Evolutionary conservation across 768 basidiomycete species (phyloP).

Genomic region (Auriculariales sp.): DNA sequence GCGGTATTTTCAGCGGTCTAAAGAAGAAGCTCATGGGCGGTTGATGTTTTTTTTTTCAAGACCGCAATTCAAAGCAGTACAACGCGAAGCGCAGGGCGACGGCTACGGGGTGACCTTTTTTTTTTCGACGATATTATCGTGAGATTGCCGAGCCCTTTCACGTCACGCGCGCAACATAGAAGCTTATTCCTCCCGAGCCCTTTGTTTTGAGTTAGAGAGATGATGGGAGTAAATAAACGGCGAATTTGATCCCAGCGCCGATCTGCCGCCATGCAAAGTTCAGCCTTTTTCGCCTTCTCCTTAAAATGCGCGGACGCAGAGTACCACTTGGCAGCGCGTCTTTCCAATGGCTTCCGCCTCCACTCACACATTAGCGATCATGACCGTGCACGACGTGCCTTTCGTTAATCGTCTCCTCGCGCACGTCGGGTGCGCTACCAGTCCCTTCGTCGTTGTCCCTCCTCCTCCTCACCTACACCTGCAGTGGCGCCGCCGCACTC

Average conservation of each 20-base stretch:
- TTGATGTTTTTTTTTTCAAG: slow-evolving; percentile 6
- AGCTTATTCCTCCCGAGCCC: slow-evolving; percentile 1
- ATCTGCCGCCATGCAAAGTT: no score
- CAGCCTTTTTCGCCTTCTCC: no score
- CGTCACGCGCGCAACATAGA: not conserved
- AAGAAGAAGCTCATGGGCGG: slow-evolving; percentile 53
- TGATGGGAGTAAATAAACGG: no score
- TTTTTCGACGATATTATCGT: not conserved
- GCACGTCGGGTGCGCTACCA: slow-evolving; percentile 46
- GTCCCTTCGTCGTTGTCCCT: not conserved
- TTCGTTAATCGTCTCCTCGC: slow-evolving; percentile 30
- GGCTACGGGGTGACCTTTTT: not conserved
- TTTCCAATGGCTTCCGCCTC: not conserved
- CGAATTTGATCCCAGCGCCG: no score
- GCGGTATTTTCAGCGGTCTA: slow-evolving; percentile 30
- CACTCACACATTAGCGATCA: not conserved
- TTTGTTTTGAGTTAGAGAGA: no score
- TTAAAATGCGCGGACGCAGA: not conserved
- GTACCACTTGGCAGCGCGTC: not conserved
- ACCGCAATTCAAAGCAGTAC: not conserved
- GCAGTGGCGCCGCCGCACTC: slow-evolving; percentile 60
- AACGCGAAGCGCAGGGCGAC: not conserved
- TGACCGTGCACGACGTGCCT: not conserved
- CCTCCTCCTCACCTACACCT: not conserved
- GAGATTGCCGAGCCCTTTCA: not conserved